Percentiles rank a stretch among this genome's conserved stretches.
Conservation (phyloP, 345 rosid species). For the Gossypium sturtianum region DNA sequence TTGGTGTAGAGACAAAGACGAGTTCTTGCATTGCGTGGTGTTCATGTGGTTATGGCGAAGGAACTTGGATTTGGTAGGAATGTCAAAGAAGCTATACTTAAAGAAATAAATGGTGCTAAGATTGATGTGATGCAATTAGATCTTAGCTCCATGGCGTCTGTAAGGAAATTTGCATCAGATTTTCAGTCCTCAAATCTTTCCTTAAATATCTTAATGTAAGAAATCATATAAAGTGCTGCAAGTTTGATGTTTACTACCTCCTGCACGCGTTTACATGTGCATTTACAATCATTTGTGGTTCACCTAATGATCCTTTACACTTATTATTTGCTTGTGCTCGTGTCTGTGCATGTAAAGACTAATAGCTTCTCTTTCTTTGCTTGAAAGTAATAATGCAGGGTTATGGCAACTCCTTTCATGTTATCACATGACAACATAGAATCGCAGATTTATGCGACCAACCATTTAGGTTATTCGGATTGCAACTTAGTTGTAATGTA, state of each 20-base stretch:
- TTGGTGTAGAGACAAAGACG: too few relatives aligned
- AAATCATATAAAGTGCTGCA: background rate
- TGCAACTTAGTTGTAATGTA: background rate
- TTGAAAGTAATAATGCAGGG: conserved; percentile 44
- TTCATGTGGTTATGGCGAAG: conserved; percentile 63
- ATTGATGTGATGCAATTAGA: conserved; percentile 72
- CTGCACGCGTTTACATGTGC: background rate
- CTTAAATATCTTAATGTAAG: conserved; percentile 50
- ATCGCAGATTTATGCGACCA: conserved; percentile 46
- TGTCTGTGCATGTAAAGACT: background rate
- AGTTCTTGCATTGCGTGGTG: too few relatives aligned
- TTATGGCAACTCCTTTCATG: conserved; percentile 32
- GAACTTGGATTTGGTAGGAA: conserved; percentile 49
- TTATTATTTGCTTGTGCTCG: background rate
- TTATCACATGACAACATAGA: conserved; percentile 44
- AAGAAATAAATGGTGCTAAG: conserved; percentile 47
- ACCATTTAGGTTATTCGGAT: conserved; percentile 34
- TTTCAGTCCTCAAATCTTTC: conserved; percentile 37
- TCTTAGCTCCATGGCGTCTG: conserved; percentile 66
- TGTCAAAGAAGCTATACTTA: conserved; percentile 48
- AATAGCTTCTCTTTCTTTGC: conserved; percentile 7
- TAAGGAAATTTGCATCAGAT: conserved; percentile 46
- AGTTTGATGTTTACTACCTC: background rate
- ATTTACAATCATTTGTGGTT: background rate
- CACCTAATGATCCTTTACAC: background rate